Percentiles rank a stretch among this genome's conserved stretches.
Conservation (phyloP, 2,329 filamentous ascomycete genomes). For the Blastomyces parvus region DNA sequence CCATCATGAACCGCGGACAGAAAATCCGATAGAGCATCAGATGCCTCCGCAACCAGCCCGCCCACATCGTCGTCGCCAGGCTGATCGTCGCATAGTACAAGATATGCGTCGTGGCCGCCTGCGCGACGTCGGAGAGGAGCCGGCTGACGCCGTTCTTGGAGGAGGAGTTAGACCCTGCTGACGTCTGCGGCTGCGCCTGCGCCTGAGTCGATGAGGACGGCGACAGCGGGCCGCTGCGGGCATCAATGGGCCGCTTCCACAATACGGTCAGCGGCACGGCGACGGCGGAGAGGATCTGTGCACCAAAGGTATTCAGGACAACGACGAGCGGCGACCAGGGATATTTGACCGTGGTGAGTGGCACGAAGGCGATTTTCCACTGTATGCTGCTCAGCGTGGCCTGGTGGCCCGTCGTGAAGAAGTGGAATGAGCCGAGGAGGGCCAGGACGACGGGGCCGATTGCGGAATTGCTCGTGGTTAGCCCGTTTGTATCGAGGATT, state of each 20-base stretch:
- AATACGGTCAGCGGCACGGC: constrained; percentile 72
- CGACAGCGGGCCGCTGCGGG: constrained; percentile 21
- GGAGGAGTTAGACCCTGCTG: not conserved
- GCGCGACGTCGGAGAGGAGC: constrained; percentile 59
- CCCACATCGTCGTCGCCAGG: constrained; percentile 81
- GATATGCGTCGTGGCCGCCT: constrained; percentile 63
- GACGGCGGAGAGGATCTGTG: constrained; percentile 72
- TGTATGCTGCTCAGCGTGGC: constrained; percentile 79
- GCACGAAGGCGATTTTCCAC: constrained; percentile 93
- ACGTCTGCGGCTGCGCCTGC: not conserved
- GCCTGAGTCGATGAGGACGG: constrained; percentile 9
- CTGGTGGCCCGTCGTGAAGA: constrained; percentile 96
- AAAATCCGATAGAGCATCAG: constrained; percentile 97
- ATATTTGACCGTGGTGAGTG: constrained; percentile 70
- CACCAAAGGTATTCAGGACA: constrained; percentile 75
- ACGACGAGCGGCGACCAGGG: constrained; percentile 82
- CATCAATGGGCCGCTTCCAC: constrained; percentile 80
- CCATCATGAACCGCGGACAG: constrained; percentile 80
- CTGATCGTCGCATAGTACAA: constrained; percentile 75
- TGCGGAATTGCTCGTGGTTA: constrained; percentile 51
- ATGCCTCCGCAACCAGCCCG: constrained; percentile 76
- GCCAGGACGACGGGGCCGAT: constrained; percentile 79
- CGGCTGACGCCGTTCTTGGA: constrained; percentile 23
- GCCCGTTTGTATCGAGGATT: constrained; percentile 52
- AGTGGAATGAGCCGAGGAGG: constrained; percentile 86